phyloP scores from a whole-genome alignment of 257 asterid species.

The Paulownia fortunei region DNA sequence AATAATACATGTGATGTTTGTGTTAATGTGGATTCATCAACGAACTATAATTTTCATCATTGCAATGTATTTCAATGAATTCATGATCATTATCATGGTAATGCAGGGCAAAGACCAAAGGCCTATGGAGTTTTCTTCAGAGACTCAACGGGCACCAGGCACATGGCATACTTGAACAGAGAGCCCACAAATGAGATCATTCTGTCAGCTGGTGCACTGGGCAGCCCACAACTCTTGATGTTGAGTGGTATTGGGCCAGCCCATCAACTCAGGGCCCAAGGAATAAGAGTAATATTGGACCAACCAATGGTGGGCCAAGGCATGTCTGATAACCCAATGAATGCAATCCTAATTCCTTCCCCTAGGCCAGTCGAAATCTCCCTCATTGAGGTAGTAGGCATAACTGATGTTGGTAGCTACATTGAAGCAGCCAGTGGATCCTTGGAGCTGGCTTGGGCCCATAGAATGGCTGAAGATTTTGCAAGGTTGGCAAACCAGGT shows the following conservation, averaged over 20 bases:
- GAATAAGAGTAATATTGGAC: conserved; percentile 32
- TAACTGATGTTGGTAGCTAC: conserved; percentile 55
- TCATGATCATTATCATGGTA: not conserved
- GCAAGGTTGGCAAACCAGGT: conserved; percentile 56
- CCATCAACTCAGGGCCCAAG: conserved; percentile 31
- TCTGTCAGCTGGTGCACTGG: conserved; percentile 81
- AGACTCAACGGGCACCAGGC: conserved; percentile 54
- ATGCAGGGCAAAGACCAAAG: conserved; percentile 48
- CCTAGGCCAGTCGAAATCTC: conserved; percentile 59
- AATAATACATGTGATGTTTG: too few species aligned
- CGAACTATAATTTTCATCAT: too few species aligned
- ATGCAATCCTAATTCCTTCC: conserved; percentile 61
- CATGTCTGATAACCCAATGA: conserved; percentile 85
- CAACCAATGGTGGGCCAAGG: conserved; percentile 78
- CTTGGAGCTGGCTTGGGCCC: conserved; percentile 45
- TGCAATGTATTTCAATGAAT: not conserved
- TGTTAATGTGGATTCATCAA: too few species aligned
- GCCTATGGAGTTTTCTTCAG: conserved; percentile 63
- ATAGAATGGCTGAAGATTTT: conserved; percentile 33
- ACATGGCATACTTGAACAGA: conserved; percentile 54
- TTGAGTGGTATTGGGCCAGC: conserved; percentile 71
- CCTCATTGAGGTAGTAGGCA: conserved; percentile 65
- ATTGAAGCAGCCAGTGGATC: conserved; percentile 69
- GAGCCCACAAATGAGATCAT: conserved; percentile 56
- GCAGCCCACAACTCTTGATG: conserved; percentile 86